These are phyloP conservation scores for Arxiozyma heterogenica DNA, from an alignment of 1,139 yeast genomes.

Conservation along the genomic window DNA sequence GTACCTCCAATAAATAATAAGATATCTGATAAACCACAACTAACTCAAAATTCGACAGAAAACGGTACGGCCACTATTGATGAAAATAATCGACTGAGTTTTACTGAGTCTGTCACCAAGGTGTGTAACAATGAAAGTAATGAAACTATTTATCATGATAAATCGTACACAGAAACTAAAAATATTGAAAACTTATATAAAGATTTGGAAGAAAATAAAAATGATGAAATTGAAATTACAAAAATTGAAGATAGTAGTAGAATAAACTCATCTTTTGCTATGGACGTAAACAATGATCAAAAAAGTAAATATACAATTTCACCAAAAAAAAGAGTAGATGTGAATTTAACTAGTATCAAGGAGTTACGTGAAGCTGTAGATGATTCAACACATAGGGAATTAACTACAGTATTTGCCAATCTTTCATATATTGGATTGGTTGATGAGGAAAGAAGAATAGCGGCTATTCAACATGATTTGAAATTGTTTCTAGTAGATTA, in stretches of 20 bases:
- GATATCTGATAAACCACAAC: background rate
- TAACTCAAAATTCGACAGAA: background rate
- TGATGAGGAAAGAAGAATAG: conserved; percentile 58
- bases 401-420: conserved; percentile 62
- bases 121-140: background rate
- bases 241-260: background rate
- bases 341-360: conserved; percentile 51
- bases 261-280: background rate
- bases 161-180: background rate
- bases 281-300: background rate
- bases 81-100: background rate
- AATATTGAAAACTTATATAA: background rate
- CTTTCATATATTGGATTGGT: conserved; percentile 77
- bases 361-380: conserved; percentile 47
- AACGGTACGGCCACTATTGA: background rate
- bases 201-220: background rate
- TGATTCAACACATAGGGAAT: conserved; percentile 37
- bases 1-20: background rate
- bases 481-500: conserved; percentile 73
- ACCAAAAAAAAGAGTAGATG: conserved; percentile 28
- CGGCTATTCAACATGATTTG: conserved; percentile 77
- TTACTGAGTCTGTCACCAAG: background rate
- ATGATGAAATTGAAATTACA: conserved; percentile 1
- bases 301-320: conserved; percentile 11
- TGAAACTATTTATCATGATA: background rate